Base-by-base conservation (phyloP, 1,139 yeast species). In the Geotrichum macrosporum region DNA sequence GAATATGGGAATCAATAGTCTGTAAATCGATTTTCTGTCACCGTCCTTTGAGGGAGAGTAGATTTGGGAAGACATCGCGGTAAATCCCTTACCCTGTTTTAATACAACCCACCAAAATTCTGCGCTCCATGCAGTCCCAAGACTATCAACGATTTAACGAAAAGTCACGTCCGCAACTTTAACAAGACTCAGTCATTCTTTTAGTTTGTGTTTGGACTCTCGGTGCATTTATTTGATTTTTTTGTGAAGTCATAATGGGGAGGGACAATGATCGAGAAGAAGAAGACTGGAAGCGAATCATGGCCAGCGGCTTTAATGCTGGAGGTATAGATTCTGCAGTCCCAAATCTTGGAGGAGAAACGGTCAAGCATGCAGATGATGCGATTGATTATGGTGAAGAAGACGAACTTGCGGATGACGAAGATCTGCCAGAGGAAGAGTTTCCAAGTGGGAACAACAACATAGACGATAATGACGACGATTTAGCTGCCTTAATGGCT, bases 381-480 rank as follows among this genome's bases (percentile, higher is more conserved):
- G 97, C 98, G n/a, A 71, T 88, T 37, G 97, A 92, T 65, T 92
- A 85, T 62, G 96, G 87, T 59, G 96, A 87, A 61, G 94, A 86
- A 55, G 97, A 89, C 57, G 96, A 89, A 63, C 71, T 92, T 48
- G 97, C 97, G 0, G 97, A 88, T 41, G 96, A 87, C 46, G 67
- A 60, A 37, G 86, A 78, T 42, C 54, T 70, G 5, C 73, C 75
- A 0, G 73, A 68, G n/a, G 79, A 74, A 50, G 75, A 68, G 26
- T 53, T 54, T 35, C 41, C 55, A 6, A 33, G 45, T 29, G 53
- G 52, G 26, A 47, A 53, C 34, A 33, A 54, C 27, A 57, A 47
- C 9, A 60, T 50, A 6, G 62, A 55, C 19, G 65, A 58, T 16
- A 66, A 56, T 6, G 67, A 55, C 4, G 65, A 60, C 12, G 64